phyloP scores from a whole-genome alignment of 2,329 filamentous ascomycete species.

The Diaporthe helianthi region DNA sequence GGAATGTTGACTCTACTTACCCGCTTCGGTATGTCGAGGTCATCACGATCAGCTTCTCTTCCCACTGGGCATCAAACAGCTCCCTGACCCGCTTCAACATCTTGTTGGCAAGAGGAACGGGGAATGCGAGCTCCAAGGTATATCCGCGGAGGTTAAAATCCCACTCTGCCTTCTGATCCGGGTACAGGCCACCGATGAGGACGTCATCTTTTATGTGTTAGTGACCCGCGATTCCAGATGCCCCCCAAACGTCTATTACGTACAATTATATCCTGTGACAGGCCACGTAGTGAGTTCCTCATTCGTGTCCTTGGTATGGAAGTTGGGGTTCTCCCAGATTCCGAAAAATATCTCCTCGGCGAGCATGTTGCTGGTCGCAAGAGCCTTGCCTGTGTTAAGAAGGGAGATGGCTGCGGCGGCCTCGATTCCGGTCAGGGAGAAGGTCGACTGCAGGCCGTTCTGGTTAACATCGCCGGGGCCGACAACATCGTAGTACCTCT shows the following conservation, averaged over 20 bases:
- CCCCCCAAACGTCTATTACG: not conserved
- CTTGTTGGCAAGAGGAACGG: slow-evolving; percentile 55
- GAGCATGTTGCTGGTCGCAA: slow-evolving; percentile 55
- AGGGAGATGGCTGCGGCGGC: slow-evolving; percentile 49
- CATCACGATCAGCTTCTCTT: slow-evolving; percentile 51
- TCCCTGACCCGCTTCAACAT: slow-evolving; percentile 56
- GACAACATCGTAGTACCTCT: slow-evolving; percentile 59
- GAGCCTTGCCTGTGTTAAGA: slow-evolving; percentile 55
- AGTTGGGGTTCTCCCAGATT: slow-evolving; percentile 58
- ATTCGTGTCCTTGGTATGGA: slow-evolving; percentile 57
- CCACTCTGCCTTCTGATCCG: slow-evolving; percentile 56
- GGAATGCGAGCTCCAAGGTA: slow-evolving; percentile 60
- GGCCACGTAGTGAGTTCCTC: slow-evolving; percentile 53
- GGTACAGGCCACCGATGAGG: slow-evolving; percentile 59
- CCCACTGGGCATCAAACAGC: slow-evolving; percentile 55
- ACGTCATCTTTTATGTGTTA: slow-evolving; percentile 50
- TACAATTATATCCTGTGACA: slow-evolving; percentile 57
- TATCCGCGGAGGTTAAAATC: slow-evolving; percentile 56
- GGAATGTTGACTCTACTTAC: not conserved
- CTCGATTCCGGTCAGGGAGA: slow-evolving; percentile 55
- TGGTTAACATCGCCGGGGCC: slow-evolving; percentile 49
- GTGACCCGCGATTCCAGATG: not conserved
- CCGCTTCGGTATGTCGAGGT: slow-evolving; percentile 58
- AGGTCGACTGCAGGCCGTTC: slow-evolving; percentile 59
- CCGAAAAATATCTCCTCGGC: slow-evolving; percentile 58